Evolutionary conservation across 768 basidiomycete species (phyloP).

Genomic region (Tylopilus intermedius): DNA sequence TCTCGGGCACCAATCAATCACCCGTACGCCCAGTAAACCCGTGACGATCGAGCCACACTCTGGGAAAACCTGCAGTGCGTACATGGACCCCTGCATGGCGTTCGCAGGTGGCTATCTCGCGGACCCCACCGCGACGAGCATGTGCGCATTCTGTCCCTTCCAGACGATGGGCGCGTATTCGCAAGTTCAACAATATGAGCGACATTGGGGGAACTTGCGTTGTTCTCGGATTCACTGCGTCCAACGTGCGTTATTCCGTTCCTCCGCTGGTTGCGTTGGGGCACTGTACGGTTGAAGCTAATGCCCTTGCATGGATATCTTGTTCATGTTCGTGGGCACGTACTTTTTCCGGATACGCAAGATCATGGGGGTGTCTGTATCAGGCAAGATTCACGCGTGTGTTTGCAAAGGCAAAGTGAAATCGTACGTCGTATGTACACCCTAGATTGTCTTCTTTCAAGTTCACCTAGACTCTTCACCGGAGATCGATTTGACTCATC

Average conservation of each 20-base stretch:
- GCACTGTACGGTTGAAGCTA: not conserved
- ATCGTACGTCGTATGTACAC: no score
- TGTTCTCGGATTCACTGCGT: conserved; percentile 18
- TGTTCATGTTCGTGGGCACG: conserved; percentile 26
- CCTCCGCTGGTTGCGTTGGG: no score
- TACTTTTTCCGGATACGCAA: conserved; percentile 30
- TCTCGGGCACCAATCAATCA: conserved; percentile 38
- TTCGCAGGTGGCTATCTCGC: conserved; percentile 51
- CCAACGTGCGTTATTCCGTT: conserved; percentile 37
- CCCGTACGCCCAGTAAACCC: conserved; percentile 50
- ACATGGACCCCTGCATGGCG: conserved; percentile 46
- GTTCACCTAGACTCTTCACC: no score
- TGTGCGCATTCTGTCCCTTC: conserved; percentile 54
- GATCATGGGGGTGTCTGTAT: not conserved
- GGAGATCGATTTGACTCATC: no score
- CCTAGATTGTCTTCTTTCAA: no score
- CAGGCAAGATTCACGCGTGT: not conserved
- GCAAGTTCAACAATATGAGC: conserved; percentile 5
- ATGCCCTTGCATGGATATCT: conserved; percentile 17
- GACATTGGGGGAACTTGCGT: conserved; percentile 11
- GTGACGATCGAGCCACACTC: conserved; percentile 48
- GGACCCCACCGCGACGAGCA: conserved; percentile 46
- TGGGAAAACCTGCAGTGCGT: conserved; percentile 50
- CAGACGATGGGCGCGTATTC: conserved; percentile 40
- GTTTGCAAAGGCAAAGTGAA: not conserved